Percentiles rank a stretch among this genome's conserved stretches.
Conservation (phyloP, 768 basidiomycete genomes). For the Trichaptum fuscoviolaceum region DNA sequence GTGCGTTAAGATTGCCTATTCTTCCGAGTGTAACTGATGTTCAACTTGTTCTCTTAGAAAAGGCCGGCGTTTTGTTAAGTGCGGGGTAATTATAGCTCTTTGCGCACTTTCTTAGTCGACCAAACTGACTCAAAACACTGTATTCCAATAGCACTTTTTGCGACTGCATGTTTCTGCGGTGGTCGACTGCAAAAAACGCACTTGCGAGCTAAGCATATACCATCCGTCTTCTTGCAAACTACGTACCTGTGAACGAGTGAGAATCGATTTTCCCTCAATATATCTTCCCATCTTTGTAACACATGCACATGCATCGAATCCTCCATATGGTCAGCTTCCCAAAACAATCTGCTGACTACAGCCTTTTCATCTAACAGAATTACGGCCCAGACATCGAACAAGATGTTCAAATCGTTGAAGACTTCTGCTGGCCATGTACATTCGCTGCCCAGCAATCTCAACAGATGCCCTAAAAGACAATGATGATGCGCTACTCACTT, state of each 20-base stretch:
- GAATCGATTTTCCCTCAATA: conserved; percentile 20
- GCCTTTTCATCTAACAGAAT: conserved; percentile 34
- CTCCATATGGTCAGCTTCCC: background rate
- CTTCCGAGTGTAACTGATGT: conserved; percentile 12
- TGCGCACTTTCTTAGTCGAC: conserved; percentile 10
- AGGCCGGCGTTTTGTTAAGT: conserved; percentile 71
- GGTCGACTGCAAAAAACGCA: background rate
- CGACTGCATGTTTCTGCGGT: conserved; percentile 1
- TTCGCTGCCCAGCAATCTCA: conserved; percentile 35
- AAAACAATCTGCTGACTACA: conserved; percentile 5
- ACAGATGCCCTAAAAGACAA: conserved; percentile 22
- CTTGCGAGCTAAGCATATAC: conserved; percentile 4
- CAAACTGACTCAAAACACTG: conserved; percentile 14
- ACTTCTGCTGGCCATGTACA: conserved; percentile 66
- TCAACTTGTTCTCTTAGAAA: conserved; percentile 38
- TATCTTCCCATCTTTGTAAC: conserved; percentile 2
- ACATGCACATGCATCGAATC: background rate
- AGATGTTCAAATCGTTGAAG: conserved; percentile 64
- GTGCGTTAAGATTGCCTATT: conserved; percentile 37
- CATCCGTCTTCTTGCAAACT: conserved; percentile 55
- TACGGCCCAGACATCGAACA: conserved; percentile 66
- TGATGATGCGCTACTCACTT: conserved; percentile 10
- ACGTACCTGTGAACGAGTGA: conserved; percentile 51
- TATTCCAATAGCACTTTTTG: conserved; percentile 4
- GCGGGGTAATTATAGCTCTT: conserved; percentile 45